These are phyloP conservation scores for Candida fluviatilis DNA, from an alignment of 805 yeast genomes.

Conservation along the genomic window DNA sequence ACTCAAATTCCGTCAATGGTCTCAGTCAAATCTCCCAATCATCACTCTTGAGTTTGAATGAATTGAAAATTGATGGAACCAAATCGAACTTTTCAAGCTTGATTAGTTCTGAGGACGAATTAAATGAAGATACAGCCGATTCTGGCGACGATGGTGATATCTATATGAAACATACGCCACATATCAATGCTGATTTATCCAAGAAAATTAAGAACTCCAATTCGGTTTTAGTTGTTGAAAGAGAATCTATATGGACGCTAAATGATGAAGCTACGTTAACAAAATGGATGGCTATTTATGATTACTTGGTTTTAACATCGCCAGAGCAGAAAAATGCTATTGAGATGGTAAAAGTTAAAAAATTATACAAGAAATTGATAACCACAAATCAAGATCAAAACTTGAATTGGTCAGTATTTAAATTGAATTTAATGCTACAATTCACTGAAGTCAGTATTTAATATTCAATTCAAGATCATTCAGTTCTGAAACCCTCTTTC, in stretches of 20 bases:
- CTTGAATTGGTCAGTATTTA: conserved; percentile 10
- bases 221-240: conserved; percentile 10
- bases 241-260: conserved; percentile 7
- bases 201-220: conserved; percentile 19
- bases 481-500: no score
- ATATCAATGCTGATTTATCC: conserved; percentile 15
- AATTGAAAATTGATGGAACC: conserved; percentile 6
- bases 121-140: conserved; percentile 9
- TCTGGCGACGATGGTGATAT: conserved; percentile 9
- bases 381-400: conserved; percentile 1
- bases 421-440: conserved; percentile 9
- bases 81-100: conserved; percentile 8
- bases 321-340: conserved; percentile 5
- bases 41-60: conserved; percentile 13
- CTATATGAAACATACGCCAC: conserved; percentile 11
- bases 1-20: conserved; percentile 3
- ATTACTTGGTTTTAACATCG: conserved; percentile 19
- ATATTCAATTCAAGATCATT: no score
- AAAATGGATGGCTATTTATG: conserved; percentile 31
- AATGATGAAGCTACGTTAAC: conserved; percentile 33
- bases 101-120: conserved; percentile 21
- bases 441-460: conserved; percentile 1
- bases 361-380: conserved; percentile 5
- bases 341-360: conserved; percentile 5
- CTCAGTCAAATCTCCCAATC: conserved; percentile 2